These are phyloP conservation scores for Botryotinia calthae DNA, from an alignment of 2,329 filamentous ascomycete species.

Conservation along the genomic window DNA sequence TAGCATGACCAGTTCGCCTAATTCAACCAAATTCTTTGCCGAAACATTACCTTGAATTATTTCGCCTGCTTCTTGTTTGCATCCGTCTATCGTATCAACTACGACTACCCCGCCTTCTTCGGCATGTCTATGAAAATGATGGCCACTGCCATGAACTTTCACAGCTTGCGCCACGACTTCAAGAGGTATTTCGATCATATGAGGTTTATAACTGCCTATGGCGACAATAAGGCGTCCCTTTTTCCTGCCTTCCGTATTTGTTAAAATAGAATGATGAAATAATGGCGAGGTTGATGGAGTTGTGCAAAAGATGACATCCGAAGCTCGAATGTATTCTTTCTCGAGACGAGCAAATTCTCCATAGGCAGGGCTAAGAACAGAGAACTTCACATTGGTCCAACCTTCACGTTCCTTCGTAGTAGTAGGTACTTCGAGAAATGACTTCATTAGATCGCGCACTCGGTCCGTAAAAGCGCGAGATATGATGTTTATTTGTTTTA, in stretches of 20 bases:
- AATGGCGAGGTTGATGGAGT: slow-evolving; percentile 73
- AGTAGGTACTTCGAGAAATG: slow-evolving; percentile 46
- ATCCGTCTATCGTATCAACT: slow-evolving; percentile 70
- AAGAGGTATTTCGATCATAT: slow-evolving; percentile 81
- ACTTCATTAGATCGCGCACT: slow-evolving; percentile 51
- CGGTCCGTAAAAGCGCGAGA: slow-evolving; percentile 67
- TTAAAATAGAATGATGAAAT: slow-evolving; percentile 72
- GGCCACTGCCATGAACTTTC: slow-evolving; percentile 50
- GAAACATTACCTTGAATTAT: slow-evolving; percentile 73
- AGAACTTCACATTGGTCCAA: slow-evolving; percentile 65
- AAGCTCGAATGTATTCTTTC: slow-evolving; percentile 66
- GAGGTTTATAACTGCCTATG: slow-evolving; percentile 64
- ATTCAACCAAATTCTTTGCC: slow-evolving; percentile 76
- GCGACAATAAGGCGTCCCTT: slow-evolving; percentile 72
- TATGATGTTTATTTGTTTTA: slow-evolving; percentile 79
- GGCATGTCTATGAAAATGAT: slow-evolving; percentile 66
- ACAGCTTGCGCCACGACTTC: slow-evolving; percentile 67
- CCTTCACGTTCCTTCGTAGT: slow-evolving; percentile 55
- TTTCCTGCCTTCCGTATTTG: slow-evolving; percentile 64
- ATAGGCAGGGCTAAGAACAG: slow-evolving; percentile 66
- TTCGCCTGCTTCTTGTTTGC: slow-evolving; percentile 81
- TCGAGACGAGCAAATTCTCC: slow-evolving; percentile 64
- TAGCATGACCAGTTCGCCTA: slow-evolving; percentile 75
- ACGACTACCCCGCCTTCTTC: slow-evolving; percentile 64
- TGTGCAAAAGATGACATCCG: slow-evolving; percentile 85